A percentile compares a stretch with the other conserved stretches of the same genome.
Evolutionary conservation across 2,329 filamentous ascomycete species (phyloP).

Genomic region (Metarhizium sp.): DNA sequence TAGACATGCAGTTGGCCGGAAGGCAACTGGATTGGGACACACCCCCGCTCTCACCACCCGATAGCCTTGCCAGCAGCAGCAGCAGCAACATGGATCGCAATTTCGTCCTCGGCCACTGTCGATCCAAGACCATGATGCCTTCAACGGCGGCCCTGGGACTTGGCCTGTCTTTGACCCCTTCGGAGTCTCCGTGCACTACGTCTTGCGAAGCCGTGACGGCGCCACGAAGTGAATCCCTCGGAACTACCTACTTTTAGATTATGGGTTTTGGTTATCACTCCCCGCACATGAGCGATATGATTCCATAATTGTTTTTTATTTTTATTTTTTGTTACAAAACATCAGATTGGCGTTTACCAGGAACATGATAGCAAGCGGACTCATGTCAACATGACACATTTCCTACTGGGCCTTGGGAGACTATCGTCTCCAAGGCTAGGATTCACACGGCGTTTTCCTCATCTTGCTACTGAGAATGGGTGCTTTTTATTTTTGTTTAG

Average conservation of each 20-base stretch:
- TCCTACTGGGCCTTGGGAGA: neutral
- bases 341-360: slow-evolving; percentile 6
- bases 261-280: neutral
- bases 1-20: slow-evolving; percentile 54
- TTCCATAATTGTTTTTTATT: neutral
- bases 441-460: too few species aligned
- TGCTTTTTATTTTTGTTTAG: neutral
- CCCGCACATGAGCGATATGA: neutral
- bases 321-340: neutral
- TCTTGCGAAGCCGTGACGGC: slow-evolving; percentile 11
- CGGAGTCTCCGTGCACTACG: slow-evolving; percentile 14
- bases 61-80: slow-evolving; percentile 11
- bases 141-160: slow-evolving; percentile 11
- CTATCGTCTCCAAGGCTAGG: neutral
- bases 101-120: slow-evolving; percentile 22
- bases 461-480: neutral
- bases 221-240: slow-evolving; percentile 8
- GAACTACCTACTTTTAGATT: slow-evolving; percentile 12
- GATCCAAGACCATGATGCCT: slow-evolving; percentile 25
- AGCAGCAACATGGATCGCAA: slow-evolving; percentile 14
- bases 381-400: neutral
- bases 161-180: slow-evolving; percentile 17
- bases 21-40: slow-evolving; percentile 18
- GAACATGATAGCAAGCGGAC: neutral
- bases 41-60: slow-evolving; percentile 19